phyloP scores from a whole-genome alignment of 306 rosid genomes.

The Vachellia pachyceras region DNA sequence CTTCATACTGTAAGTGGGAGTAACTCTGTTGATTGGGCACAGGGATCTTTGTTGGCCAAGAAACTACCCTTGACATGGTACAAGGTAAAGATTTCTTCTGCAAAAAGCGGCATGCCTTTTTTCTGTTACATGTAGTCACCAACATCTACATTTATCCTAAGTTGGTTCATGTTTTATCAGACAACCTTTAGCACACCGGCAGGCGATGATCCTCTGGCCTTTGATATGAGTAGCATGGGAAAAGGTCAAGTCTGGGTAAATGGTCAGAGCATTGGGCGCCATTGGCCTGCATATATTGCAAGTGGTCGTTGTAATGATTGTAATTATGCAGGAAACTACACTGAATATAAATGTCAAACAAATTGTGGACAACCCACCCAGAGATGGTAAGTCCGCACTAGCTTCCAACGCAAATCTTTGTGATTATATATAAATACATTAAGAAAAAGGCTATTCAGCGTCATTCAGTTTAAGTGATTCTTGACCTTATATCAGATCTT shows the following conservation, averaged over 20 bases:
- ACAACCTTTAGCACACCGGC: conserved; percentile 71
- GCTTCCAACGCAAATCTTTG: not conserved
- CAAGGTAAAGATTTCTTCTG: conserved; percentile 61
- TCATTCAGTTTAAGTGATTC: not conserved
- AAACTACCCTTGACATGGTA: conserved; percentile 90
- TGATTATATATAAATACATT: not conserved
- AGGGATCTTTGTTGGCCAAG: conserved; percentile 65
- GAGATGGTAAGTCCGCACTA: conserved; percentile 69
- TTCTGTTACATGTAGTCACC: conserved; percentile 16
- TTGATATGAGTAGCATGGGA: conserved; percentile 95
- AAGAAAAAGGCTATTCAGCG: not conserved
- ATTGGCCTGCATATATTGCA: conserved; percentile 83
- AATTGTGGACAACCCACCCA: conserved; percentile 87
- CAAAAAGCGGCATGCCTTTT: conserved; percentile 12
- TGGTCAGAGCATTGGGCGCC: conserved; percentile 92
- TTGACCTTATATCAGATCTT: not conserved
- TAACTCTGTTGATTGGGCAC: conserved; percentile 76
- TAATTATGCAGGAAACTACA: conserved; percentile 75
- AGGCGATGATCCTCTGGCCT: conserved; percentile 82
- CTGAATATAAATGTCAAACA: conserved; percentile 67
- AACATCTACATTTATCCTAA: conserved; percentile 7
- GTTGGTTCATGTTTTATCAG: conserved; percentile 48
- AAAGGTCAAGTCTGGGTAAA: conserved; percentile 93
- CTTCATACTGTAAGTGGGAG: conserved; percentile 84
- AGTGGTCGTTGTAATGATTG: conserved; percentile 67